A percentile compares a stretch with the other conserved stretches of the same genome.
Evolutionary conservation across 208 protist genomes (phyloP).

Genomic region (Wallacemonas collosoma): DNA sequence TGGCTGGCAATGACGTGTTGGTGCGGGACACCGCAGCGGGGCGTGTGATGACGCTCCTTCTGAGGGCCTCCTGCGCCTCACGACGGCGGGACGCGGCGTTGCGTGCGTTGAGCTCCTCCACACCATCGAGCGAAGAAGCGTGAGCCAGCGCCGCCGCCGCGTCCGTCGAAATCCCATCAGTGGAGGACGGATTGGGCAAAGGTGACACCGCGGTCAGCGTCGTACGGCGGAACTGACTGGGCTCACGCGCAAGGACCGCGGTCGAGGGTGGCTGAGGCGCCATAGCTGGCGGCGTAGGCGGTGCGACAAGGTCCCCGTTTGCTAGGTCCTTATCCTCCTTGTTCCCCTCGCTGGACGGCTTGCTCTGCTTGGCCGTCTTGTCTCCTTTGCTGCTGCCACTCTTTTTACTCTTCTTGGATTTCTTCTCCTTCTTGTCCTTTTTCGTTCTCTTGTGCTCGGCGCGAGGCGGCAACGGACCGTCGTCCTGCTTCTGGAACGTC

Average conservation of each 20-base stretch:
- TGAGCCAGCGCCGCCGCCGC: neutral
- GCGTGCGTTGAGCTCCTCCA: slow-evolving; percentile 14
- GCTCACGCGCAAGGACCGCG: neutral
- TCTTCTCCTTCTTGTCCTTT: slow-evolving; percentile 20
- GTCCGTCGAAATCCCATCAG: neutral
- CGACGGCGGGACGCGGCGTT: slow-evolving; percentile 4
- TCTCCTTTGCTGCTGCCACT: neutral
- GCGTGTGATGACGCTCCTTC: neutral
- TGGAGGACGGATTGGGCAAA: neutral
- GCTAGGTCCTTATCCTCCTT: neutral
- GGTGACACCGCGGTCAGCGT: neutral
- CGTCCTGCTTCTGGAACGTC: slow-evolving; percentile 40
- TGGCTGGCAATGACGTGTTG: neutral
- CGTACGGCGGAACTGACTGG: neutral
- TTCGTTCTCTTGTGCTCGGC: slow-evolving; percentile 30
- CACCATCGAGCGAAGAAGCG: neutral
- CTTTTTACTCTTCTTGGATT: slow-evolving; percentile 13
- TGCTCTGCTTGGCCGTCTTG: slow-evolving; percentile 1
- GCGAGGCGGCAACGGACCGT: slow-evolving; percentile 28
- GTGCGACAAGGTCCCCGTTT: slow-evolving; percentile 4
- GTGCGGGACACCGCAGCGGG: neutral
- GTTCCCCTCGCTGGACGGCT: neutral
- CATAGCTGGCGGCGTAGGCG: neutral
- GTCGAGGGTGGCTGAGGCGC: neutral
- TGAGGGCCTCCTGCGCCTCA: slow-evolving; percentile 1